Conservation (phyloP, 192 early-diverging fungal species). For the Thamnidium elegans region DNA sequence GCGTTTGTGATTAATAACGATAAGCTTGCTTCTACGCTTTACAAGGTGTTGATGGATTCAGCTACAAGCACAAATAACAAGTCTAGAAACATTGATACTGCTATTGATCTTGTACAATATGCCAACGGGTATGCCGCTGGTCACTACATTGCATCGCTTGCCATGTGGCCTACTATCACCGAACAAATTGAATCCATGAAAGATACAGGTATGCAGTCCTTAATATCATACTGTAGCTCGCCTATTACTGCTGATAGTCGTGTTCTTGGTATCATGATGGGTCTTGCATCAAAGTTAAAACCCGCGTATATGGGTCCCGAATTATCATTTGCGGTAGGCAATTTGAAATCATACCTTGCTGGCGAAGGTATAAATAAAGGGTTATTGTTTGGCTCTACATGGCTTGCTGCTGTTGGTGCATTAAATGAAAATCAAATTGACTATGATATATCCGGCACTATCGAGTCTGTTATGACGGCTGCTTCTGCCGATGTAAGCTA, state of each 20-base stretch:
- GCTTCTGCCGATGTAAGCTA: constrained; percentile 18
- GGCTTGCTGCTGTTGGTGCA: constrained; percentile 22
- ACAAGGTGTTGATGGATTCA: not conserved
- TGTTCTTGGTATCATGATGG: constrained; percentile 28
- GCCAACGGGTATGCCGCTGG: constrained; percentile 24
- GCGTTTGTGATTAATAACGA: constrained; percentile 30
- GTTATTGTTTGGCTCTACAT: constrained; percentile 15
- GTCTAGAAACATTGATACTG: constrained; percentile 14
- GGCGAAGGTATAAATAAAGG: constrained; percentile 5
- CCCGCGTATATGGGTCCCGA: constrained; percentile 7
- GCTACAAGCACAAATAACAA: not conserved
- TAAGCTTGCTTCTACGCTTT: not conserved
- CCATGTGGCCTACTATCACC: constrained; percentile 22
- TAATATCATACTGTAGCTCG: constrained; percentile 2
- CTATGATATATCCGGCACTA: not conserved
- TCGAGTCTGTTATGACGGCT: no score
- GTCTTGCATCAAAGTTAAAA: constrained; percentile 24
- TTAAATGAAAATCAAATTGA: not conserved
- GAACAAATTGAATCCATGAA: not conserved
- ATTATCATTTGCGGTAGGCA: constrained; percentile 2
- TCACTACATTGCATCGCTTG: constrained; percentile 7
- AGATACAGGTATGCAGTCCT: not conserved
- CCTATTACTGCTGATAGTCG: constrained; percentile 13
- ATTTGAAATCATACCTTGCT: constrained; percentile 1
- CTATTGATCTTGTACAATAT: constrained; percentile 24